phyloP scores from a whole-genome alignment of 2,329 filamentous ascomycete species.

The Fusarium lyarnte region DNA sequence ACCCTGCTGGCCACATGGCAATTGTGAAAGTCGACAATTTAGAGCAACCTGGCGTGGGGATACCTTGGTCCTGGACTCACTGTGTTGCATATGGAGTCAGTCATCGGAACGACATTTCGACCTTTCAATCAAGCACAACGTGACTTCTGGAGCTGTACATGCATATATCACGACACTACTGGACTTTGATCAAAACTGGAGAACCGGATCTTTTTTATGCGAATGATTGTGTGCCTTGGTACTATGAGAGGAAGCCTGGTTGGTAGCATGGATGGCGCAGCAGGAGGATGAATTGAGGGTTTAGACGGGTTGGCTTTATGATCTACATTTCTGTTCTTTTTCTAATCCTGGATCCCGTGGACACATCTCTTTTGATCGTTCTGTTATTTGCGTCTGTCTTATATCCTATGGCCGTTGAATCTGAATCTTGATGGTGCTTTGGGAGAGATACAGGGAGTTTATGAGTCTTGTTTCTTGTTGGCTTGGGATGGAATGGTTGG shows the following conservation, averaged over 20 bases:
- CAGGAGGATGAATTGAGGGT: neutral
- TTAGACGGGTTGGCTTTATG: neutral
- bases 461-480: neutral
- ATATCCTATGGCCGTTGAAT: neutral
- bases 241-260: neutral
- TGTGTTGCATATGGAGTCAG: neutral
- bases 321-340: neutral
- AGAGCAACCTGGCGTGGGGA: neutral
- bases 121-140: neutral
- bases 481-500: neutral
- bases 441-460: constrained; percentile 12
- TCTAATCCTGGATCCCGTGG: constrained; percentile 11
- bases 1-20: constrained; percentile 11
- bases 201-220: neutral
- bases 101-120: neutral
- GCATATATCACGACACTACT: neutral
- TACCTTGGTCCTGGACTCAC: neutral
- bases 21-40: constrained; percentile 17
- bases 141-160: neutral
- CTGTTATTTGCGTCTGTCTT: constrained; percentile 1
- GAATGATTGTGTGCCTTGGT: neutral
- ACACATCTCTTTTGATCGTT: neutral
- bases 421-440: neutral
- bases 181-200: neutral
- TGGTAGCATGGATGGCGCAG: neutral